Evolutionary conservation across 192 early-diverging fungal species (phyloP).

Genomic region (Fimicolochytrium jonesii): DNA sequence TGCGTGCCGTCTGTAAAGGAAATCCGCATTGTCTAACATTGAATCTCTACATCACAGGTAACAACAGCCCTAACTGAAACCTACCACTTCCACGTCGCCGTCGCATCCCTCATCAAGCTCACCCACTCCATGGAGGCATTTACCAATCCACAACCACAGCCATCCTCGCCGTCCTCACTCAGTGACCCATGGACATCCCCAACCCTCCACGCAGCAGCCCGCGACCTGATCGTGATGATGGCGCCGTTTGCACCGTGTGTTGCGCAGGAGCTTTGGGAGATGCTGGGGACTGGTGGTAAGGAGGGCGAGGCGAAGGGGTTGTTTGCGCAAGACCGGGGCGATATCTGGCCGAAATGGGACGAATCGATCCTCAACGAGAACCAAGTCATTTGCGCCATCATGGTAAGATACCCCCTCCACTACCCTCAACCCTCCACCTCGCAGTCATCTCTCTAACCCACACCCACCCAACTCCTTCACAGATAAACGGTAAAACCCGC

Average conservation of each 20-base stretch:
- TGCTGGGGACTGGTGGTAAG: neutral
- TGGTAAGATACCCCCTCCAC: neutral
- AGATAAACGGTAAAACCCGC: constrained; percentile 76
- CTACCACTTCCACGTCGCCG: constrained; percentile 77
- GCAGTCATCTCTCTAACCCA: neutral
- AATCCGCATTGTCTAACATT: neutral
- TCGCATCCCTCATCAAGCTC: constrained; percentile 81
- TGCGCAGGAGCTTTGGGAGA: constrained; percentile 21
- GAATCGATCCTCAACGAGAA: constrained; percentile 2
- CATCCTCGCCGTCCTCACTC: neutral
- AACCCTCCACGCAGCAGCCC: neutral
- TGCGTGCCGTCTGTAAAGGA: too few relatives aligned
- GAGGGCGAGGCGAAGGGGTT: neutral
- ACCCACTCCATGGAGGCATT: constrained; percentile 43
- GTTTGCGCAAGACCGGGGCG: too few relatives aligned
- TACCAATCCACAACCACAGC: neutral
- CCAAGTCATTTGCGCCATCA: constrained; percentile 22
- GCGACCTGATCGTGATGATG: constrained; percentile 20
- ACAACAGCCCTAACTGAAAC: constrained; percentile 38
- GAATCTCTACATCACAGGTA: constrained; percentile 2
- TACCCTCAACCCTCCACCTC: neutral
- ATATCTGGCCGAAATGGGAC: constrained; percentile 27
- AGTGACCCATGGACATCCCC: neutral
- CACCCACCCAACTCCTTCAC: neutral
- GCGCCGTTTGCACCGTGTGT: constrained; percentile 36